Evolutionary conservation across 164 flowering plant genomes (phyloP), one percentile per base, ranked within the genome.

Genomic region (Umbilicus rupestris): DNA sequence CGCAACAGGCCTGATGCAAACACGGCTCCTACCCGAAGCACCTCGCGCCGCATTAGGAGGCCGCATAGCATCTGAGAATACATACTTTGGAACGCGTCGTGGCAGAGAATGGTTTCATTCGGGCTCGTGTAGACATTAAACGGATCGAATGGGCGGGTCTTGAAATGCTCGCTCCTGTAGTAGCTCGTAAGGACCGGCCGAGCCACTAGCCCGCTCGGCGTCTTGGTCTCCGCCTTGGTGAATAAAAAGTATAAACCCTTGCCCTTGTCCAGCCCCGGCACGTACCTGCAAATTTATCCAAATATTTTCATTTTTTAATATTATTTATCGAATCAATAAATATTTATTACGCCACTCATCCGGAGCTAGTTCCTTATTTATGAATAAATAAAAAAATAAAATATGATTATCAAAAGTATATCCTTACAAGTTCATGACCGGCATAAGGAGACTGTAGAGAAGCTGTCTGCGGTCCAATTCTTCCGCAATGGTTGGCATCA

Each of bases 51-150:
- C 70, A 76, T 68, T 68, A 78, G 30, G 47, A 89, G 84, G 45
- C 96, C 96, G 15, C 89, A 87, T 1, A 89, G 82, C 96, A 89
- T 87, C 62, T 89, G 96, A 31, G 88, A 63, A 82, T 89, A 89
- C 96, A 89, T 89, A 89, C 89, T 83, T 55, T 89, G 96, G 71
- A 82, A 85, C 5, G 96, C 79, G 63, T 89, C 96, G 0, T 76
- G 10, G 71, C 92, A 89, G 31, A 89, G 85, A 37, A 89, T 77
- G 45, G 96, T 77, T 75, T 85, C 90, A 66, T 79, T 73, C 1
- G 92, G 90, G 83, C 96, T 89, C 5, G 96, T 89, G 86, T 79
- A 80, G 12, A 79, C 87, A 17, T 66, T 83, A 83, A 79, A 87
- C 0, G 96, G 92, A 57, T 89, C 96, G 37, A 69, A 78, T 0